phyloP scores from a whole-genome alignment of 306 rosid genomes.

The Pterocarpus macrocarpus region DNA sequence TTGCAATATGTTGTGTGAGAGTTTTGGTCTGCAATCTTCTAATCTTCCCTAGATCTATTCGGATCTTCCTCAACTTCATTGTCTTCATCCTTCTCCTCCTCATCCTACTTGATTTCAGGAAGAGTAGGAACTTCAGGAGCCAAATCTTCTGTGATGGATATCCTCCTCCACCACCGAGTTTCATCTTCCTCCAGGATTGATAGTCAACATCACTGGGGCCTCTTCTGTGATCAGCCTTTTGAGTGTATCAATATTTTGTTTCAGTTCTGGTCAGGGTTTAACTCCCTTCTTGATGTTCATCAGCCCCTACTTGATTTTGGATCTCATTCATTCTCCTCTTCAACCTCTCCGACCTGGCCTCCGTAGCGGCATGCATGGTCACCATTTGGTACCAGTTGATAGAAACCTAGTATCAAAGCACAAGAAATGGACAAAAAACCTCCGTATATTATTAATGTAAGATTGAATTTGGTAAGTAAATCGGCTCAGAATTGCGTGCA shows the following conservation, averaged over 20 bases:
- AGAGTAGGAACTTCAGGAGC: not conserved
- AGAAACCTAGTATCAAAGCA: not conserved
- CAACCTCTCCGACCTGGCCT: not conserved
- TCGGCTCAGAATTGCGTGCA: too few relatives aligned
- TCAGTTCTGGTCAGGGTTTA: not conserved
- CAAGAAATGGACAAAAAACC: not conserved
- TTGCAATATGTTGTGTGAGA: too few relatives aligned
- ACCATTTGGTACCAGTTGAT: too few relatives aligned
- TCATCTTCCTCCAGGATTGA: not conserved
- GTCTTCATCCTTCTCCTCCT: too few relatives aligned
- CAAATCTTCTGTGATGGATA: not conserved
- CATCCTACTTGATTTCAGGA: too few relatives aligned
- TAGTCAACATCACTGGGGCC: too few relatives aligned
- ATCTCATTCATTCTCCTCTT: not conserved
- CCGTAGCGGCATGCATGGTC: not conserved
- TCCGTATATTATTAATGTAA: not conserved
- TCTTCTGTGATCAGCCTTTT: not conserved
- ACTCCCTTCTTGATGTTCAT: not conserved
- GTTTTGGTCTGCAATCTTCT: too few relatives aligned
- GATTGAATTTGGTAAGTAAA: too few relatives aligned
- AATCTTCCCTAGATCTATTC: too few relatives aligned
- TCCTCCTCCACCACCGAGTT: too few relatives aligned
- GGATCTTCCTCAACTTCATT: too few relatives aligned
- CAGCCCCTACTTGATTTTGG: not conserved
- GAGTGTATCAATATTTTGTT: not conserved